Conservation (phyloP, 1,284 basidiomycete genomes). For the Boletus hoseneyae region DNA sequence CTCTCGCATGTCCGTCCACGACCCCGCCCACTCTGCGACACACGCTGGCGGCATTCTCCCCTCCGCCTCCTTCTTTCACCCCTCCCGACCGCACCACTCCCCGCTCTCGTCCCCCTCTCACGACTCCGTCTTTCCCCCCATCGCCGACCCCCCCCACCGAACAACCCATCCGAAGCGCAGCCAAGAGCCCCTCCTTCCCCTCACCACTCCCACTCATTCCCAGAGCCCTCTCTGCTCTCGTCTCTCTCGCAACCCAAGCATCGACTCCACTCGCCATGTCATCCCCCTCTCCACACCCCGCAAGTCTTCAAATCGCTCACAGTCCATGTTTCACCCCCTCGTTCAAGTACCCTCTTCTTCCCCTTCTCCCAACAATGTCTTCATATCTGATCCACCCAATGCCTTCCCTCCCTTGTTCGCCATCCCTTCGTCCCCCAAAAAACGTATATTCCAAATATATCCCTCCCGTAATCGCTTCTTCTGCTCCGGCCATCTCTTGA, state of each 20-base stretch:
- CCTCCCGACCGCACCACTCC: constrained; percentile 51
- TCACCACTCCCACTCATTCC: constrained; percentile 24
- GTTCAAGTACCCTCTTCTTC: constrained; percentile 29
- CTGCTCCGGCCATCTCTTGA: constrained; percentile 65
- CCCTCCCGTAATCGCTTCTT: constrained; percentile 77
- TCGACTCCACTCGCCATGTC: constrained; percentile 43
- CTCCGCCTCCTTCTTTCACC: constrained; percentile 70
- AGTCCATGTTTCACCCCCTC: constrained; percentile 23
- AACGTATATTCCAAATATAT: constrained; percentile 59
- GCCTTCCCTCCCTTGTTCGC: constrained; percentile 42
- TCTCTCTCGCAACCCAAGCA: constrained; percentile 52
- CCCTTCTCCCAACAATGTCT: constrained; percentile 30
- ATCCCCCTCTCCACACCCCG: constrained; percentile 6
- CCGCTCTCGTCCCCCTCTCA: constrained; percentile 33
- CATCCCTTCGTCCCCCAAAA: constrained; percentile 43
- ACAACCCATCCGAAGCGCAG: constrained; percentile 52
- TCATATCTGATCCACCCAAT: constrained; percentile 26
- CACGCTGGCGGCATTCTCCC: constrained; percentile 73
- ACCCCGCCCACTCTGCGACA: constrained; percentile 36
- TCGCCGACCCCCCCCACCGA: constrained; percentile 28
- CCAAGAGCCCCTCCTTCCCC: constrained; percentile 63
- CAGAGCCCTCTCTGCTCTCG: constrained; percentile 44
- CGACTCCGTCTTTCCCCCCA: constrained; percentile 32
- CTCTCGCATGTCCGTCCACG: too few relatives aligned
- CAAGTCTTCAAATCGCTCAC: constrained; percentile 9